Evolutionary conservation across 1,284 basidiomycete species (phyloP).

Genomic region (Heterobasidion occidentale): DNA sequence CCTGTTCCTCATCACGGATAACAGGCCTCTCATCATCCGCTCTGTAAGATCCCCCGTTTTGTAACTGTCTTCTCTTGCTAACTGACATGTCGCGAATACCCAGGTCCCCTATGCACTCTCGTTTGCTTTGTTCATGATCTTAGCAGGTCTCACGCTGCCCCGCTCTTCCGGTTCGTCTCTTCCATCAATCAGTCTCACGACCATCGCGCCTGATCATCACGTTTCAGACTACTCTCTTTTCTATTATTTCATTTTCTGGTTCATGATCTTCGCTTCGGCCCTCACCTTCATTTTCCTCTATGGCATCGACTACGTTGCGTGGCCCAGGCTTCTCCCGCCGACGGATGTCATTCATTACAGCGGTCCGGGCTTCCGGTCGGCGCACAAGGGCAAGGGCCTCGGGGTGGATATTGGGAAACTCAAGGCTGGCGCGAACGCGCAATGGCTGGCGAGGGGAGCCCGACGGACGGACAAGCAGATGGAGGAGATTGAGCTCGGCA

Average conservation of each 20-base stretch:
- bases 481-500: conserved; percentile 53
- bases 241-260: conserved; percentile 79
- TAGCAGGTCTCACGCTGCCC: conserved; percentile 77
- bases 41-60: conserved; percentile 44
- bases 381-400: conserved; percentile 70
- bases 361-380: conserved; percentile 81
- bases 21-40: conserved; percentile 73
- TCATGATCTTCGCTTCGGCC: conserved; percentile 53
- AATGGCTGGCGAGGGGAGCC: conserved; percentile 26
- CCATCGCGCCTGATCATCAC: conserved; percentile 38
- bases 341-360: conserved; percentile 82
- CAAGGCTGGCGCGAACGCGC: conserved; percentile 22
- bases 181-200: background rate
- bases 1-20: conserved; percentile 69
- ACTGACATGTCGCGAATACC: background rate
- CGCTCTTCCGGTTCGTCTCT: conserved; percentile 62
- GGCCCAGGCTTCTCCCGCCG: conserved; percentile 86
- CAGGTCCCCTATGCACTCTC: conserved; percentile 82
- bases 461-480: conserved; percentile 29
- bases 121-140: conserved; percentile 83
- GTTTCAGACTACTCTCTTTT: conserved; percentile 69
- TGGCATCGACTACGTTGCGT: conserved; percentile 85
- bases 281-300: conserved; percentile 70
- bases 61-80: background rate
- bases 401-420: conserved; percentile 27